A percentile compares a stretch with the other conserved stretches of the same genome.
Conservation (phyloP, 2,329 filamentous ascomycete species). For the Acrocalymma vagum region DNA sequence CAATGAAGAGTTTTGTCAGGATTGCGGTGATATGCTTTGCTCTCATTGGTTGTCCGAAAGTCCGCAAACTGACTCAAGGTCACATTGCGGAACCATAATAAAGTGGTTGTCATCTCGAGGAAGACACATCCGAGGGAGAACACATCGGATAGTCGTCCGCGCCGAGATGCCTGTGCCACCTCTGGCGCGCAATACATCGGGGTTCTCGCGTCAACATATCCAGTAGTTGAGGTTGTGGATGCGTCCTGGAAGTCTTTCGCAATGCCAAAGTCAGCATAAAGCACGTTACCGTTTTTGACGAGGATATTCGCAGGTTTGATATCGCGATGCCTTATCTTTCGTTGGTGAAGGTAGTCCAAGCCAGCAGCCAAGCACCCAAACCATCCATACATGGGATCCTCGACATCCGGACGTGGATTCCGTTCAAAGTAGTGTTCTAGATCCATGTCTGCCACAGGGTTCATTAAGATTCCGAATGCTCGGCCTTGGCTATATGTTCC, state of each 20-base stretch:
- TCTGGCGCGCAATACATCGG: conserved; percentile 16
- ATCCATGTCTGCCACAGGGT: conserved; percentile 27
- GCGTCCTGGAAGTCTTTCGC: conserved; percentile 54
- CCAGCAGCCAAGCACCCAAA: not conserved
- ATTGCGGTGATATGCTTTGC: no score
- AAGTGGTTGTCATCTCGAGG: conserved; percentile 50
- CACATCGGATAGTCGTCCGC: conserved; percentile 48
- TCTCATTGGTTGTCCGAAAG: no score
- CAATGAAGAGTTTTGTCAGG: no score
- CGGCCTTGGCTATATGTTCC: conserved; percentile 20
- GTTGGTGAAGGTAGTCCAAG: not conserved
- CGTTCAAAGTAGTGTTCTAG: no score
- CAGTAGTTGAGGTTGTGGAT: no score
- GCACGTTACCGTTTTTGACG: conserved; percentile 85
- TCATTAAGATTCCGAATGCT: conserved; percentile 24
- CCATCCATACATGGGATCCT: no score
- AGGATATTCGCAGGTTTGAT: conserved; percentile 97
- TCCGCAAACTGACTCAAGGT: no score
- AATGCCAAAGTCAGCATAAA: conserved; percentile 92
- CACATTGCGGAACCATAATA: no score
- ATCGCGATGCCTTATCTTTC: conserved; percentile 71
- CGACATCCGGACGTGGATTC: no score
- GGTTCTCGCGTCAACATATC: not conserved
- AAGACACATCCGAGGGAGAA: conserved; percentile 51
- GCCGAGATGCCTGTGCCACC: no score